Conservation (phyloP, 2,329 filamentous ascomycete genomes). For the Domatiomyces catenatus region DNA sequence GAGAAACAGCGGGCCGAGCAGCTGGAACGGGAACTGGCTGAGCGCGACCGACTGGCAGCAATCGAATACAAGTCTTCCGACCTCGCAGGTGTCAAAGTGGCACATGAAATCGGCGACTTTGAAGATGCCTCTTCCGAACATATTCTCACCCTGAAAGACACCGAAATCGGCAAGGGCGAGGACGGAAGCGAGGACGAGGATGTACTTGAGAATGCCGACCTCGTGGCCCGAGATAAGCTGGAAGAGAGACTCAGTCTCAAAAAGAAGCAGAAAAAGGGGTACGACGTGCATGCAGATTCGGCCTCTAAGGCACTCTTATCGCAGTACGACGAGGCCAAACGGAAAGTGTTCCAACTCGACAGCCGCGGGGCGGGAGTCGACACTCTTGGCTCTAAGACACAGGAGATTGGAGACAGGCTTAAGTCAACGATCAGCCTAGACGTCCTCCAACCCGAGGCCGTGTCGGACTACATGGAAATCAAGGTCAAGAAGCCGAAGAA, state of each 20-base stretch:
- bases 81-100: constrained; percentile 79
- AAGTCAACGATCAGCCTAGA: constrained; percentile 68
- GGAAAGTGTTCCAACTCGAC: constrained; percentile 75
- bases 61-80: constrained; percentile 75
- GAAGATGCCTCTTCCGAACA: constrained; percentile 53
- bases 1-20: constrained; percentile 54
- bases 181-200: constrained; percentile 76
- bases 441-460: constrained; percentile 47
- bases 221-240: constrained; percentile 28
- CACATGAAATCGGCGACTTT: constrained; percentile 69
- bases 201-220: constrained; percentile 45
- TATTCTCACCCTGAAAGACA: constrained; percentile 86
- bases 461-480: constrained; percentile 82
- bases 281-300: constrained; percentile 67
- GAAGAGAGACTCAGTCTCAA: constrained; percentile 65
- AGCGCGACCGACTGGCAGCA: constrained; percentile 51
- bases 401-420: constrained; percentile 40
- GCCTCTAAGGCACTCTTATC: constrained; percentile 53
- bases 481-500: constrained; percentile 93
- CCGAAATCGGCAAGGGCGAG: constrained; percentile 48
- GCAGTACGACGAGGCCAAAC: constrained; percentile 92
- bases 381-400: constrained; percentile 41
- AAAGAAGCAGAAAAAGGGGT: constrained; percentile 81
- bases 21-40: constrained; percentile 60
- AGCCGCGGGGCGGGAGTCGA: constrained; percentile 56